phyloP scores from a whole-genome alignment of 305 asterid genomes.

The Striga hermonthica region DNA sequence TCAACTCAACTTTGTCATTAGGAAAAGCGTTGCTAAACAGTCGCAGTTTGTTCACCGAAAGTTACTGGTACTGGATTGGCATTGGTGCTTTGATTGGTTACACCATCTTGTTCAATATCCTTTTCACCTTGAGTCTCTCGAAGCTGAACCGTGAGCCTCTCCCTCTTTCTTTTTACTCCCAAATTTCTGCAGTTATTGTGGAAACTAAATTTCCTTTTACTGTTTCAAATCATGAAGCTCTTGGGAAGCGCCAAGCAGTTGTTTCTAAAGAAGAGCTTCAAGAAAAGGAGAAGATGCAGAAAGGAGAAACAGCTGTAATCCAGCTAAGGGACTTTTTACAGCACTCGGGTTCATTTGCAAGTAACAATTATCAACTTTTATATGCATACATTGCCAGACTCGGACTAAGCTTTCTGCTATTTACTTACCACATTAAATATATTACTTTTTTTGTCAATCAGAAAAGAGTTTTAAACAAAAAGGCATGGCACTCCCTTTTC shows the following conservation, averaged over 20 bases:
- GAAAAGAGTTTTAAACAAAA: slow-evolving; percentile 74
- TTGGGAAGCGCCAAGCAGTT: slow-evolving; percentile 83
- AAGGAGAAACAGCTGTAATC: slow-evolving; percentile 65
- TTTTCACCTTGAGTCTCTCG: slow-evolving; percentile 72
- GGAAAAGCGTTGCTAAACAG: slow-evolving; percentile 81
- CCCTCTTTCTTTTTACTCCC: slow-evolving; percentile 25
- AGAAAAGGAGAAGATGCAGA: slow-evolving; percentile 53
- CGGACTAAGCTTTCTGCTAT: slow-evolving; percentile 25
- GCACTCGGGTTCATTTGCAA: slow-evolving; percentile 87
- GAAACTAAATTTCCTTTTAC: slow-evolving; percentile 8
- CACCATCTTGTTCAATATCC: slow-evolving; percentile 71
- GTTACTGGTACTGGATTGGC: slow-evolving; percentile 98
- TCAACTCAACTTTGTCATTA: slow-evolving; percentile 51
- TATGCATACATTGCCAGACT: background rate
- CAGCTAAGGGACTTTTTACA: slow-evolving; percentile 81
- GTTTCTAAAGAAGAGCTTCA: slow-evolving; percentile 69
- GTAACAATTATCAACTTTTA: slow-evolving; percentile 42
- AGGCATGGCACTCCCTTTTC: slow-evolving; percentile 98
- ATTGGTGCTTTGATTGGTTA: slow-evolving; percentile 87
- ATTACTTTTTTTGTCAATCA: slow-evolving; percentile 32
- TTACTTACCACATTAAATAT: slow-evolving; percentile 15
- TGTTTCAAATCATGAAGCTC: slow-evolving; percentile 47
- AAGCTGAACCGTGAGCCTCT: slow-evolving; percentile 75
- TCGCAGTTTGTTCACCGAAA: slow-evolving; percentile 73
- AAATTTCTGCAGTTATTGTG: slow-evolving; percentile 22